A percentile compares a stretch with the other conserved stretches of the same genome.
These are phyloP conservation scores for Solanum etuberosum DNA, from an alignment of 257 asterid genomes.

Conservation along the genomic window DNA sequence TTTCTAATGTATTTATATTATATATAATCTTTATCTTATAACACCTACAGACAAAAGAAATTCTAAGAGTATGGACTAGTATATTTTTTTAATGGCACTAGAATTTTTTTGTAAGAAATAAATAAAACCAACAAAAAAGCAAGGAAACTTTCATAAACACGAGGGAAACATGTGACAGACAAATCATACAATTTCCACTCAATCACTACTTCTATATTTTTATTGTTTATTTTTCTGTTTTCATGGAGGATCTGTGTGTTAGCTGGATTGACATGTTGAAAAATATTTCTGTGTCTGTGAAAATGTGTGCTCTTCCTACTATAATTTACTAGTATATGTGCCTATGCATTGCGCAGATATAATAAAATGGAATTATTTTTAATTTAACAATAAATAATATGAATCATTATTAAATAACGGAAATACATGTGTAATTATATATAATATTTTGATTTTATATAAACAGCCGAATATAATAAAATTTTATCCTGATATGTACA, in stretches of 20 bases:
- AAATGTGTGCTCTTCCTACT: not conserved
- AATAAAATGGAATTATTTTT: too few species aligned
- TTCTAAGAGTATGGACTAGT: not conserved
- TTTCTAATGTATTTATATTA: not conserved
- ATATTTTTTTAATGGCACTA: not conserved
- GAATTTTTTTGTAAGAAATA: not conserved
- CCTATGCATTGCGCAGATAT: too few species aligned
- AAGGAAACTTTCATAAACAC: not conserved
- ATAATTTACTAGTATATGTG: too few species aligned
- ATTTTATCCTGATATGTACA: too few species aligned
- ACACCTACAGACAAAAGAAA: not conserved
- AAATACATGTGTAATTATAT: too few species aligned
- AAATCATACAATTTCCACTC: not conserved
- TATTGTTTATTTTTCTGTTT: too few species aligned
- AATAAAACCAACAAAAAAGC: not conserved
- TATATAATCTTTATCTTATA: too few species aligned
- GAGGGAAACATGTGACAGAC: not conserved
- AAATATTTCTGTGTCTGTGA: not conserved
- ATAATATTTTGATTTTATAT: too few species aligned
- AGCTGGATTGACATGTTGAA: not conserved
- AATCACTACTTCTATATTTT: not conserved
- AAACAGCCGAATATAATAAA: too few species aligned
- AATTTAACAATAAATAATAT: too few species aligned
- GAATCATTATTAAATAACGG: too few species aligned
- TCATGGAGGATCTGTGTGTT: not conserved